These are phyloP conservation scores for Curvularia verruculosa DNA, from an alignment of 2,329 filamentous ascomycete species.

Conservation along the genomic window DNA sequence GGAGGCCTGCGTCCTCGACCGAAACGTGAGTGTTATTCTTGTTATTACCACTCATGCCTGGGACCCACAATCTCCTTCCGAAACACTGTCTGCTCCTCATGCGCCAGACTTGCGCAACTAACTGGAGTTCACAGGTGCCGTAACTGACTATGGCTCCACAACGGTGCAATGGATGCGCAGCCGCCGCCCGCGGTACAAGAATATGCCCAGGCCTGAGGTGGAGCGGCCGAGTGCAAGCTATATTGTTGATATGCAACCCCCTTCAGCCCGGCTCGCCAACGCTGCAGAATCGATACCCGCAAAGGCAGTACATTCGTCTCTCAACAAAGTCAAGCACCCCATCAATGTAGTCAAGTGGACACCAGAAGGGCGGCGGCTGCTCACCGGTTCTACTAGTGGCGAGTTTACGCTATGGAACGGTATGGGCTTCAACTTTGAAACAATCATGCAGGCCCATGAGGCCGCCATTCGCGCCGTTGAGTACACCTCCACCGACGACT, in stretches of 20 bases:
- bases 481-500: conserved; percentile 96
- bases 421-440: conserved; percentile 98
- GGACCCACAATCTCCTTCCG: not conserved
- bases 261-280: conserved; percentile 73
- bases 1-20: conserved; percentile 43
- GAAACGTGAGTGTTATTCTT: conserved; percentile 45
- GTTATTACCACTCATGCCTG: conserved; percentile 2
- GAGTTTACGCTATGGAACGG: conserved; percentile 99
- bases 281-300: conserved; percentile 88
- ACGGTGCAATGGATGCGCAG: conserved; percentile 91
- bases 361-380: conserved; percentile 85
- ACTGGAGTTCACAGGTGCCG: conserved; percentile 67
- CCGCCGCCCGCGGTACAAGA: conserved; percentile 76
- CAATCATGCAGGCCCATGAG: conserved; percentile 97
- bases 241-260: conserved; percentile 89
- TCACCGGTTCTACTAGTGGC: conserved; percentile 94
- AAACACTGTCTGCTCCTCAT: not conserved
- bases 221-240: conserved; percentile 90
- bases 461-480: conserved; percentile 79
- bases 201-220: conserved; percentile 71
- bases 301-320: conserved; percentile 95
- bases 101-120: not conserved
- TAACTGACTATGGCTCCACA: conserved; percentile 91
- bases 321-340: conserved; percentile 97
- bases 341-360: conserved; percentile 98